Conservation (phyloP, 1,139 yeast genomes). For the Lodderomyces pseudojiufengensis region DNA sequence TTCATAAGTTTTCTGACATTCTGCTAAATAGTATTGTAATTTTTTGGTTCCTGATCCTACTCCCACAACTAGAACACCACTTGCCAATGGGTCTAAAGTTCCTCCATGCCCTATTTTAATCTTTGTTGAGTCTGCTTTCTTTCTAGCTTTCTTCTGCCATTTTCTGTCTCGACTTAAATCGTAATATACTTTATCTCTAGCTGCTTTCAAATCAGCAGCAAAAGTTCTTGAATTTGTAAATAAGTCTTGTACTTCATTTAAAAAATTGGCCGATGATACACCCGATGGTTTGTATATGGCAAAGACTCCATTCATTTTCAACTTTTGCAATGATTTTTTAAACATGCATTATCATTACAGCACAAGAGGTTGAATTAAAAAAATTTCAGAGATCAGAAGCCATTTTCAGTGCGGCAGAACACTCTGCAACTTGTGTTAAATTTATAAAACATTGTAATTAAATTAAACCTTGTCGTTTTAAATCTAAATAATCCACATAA, state of each 20-base stretch:
- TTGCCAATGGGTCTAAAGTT: constrained; percentile 90
- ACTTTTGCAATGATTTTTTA: background rate
- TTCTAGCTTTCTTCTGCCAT: constrained; percentile 40
- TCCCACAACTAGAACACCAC: constrained; percentile 90
- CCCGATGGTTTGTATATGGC: constrained; percentile 93
- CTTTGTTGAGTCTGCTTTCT: constrained; percentile 47
- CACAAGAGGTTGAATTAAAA: too few relatives aligned
- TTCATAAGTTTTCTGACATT: constrained; percentile 74
- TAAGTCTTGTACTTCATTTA: constrained; percentile 59
- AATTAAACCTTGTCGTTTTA: constrained; percentile 78
- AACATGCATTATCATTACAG: too few relatives aligned
- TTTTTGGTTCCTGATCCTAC: constrained; percentile 86
- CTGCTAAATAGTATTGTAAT: constrained; percentile 65
- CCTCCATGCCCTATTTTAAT: constrained; percentile 98
- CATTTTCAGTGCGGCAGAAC: too few relatives aligned
- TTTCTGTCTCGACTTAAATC: constrained; percentile 44
- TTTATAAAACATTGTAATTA: too few relatives aligned
- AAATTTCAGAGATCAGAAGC: too few relatives aligned
- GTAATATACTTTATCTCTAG: constrained; percentile 27
- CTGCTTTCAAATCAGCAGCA: constrained; percentile 47
- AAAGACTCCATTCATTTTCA: constrained; percentile 76
- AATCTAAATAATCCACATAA: constrained; percentile 73
- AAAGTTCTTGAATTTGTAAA: constrained; percentile 62
- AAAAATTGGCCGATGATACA: constrained; percentile 70
- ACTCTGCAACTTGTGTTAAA: too few relatives aligned